Evolutionary conservation across 352 stramenopile species (phyloP), one percentile per base, ranked within the genome.

Genomic region (Pythium myriotylum): DNA sequence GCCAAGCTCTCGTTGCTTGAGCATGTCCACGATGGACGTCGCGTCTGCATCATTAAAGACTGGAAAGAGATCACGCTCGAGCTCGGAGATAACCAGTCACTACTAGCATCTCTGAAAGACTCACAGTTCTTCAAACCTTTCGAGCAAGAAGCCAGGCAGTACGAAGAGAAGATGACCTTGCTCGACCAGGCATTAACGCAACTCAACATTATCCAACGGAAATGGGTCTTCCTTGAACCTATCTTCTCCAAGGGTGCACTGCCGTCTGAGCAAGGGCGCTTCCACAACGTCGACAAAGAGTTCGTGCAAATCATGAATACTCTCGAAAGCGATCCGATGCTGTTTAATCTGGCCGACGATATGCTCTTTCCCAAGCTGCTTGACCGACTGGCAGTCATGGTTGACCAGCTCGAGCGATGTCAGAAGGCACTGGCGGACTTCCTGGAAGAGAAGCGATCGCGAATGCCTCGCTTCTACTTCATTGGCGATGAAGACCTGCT

Each of bases 381-480:
- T 0, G 84, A 94, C 0, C 79, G 74, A 0, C 74, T 98, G 2
- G 70, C 66, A 1, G 89, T 75, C 9, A 97, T 97, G 79, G 79
- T 97, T 0, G 93, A 97, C 50, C 92, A 98, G 68, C 76, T 98
- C 0, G 95, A 98, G 62, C 84, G 91, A 0, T 98, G 91, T 59
- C 92, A 98, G 43, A 98, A 98, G 56, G 94, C 95, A 3, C 72
- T 98, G 7, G 79, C 88, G 0, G 90, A 98, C 56, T 98, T 98
- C 62, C 72, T 99, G 13, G 95, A 99, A 62, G 85, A 95, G 41
- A 98, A 99, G 62, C 81, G 95, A 3, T 89, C 83, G 7, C 73
- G 75, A 6, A 96, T 99, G 76, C 95, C 95, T n/a, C 82, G 95
- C 2, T 98, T 98, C 63, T 98, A 98, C 68, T 98, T 99, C 55